These are phyloP conservation scores for Torulaspora delbrueckii DNA, from an alignment of 805 yeast species.

Conservation along the genomic window DNA sequence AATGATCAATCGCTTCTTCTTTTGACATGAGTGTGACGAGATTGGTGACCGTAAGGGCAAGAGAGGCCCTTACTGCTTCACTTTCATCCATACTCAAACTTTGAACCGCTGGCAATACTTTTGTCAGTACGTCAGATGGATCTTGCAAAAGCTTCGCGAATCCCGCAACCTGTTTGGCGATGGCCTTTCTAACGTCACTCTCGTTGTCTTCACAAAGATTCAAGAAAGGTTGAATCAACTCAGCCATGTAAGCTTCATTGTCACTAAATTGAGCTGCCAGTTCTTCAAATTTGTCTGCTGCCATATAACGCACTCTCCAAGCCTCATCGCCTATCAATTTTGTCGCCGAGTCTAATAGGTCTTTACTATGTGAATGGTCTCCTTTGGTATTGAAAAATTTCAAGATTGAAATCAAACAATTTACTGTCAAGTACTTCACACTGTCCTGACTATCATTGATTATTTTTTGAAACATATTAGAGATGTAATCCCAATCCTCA, in stretches of 20 bases:
- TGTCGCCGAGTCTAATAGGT: constrained; percentile 59
- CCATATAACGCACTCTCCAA: constrained; percentile 98
- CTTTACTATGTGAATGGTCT: constrained; percentile 56
- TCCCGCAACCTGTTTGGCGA: constrained; percentile 84
- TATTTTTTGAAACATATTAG: constrained; percentile 75
- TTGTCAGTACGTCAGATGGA: constrained; percentile 52
- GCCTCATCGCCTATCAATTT: constrained; percentile 80
- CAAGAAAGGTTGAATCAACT: constrained; percentile 58
- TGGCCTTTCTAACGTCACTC: constrained; percentile 94
- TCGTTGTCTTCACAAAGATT: constrained; percentile 83
- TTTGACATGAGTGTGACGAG: constrained; percentile 82
- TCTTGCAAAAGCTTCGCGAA: constrained; percentile 50
- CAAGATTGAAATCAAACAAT: constrained; percentile 78
- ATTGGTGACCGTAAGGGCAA: constrained; percentile 83
- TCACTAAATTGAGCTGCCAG: constrained; percentile 62
- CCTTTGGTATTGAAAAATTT: constrained; percentile 56
- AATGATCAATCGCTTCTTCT: constrained; percentile 72
- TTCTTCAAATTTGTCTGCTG: constrained; percentile 85
- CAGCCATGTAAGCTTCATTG: constrained; percentile 48
- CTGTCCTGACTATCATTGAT: constrained; percentile 89
- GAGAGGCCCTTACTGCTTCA: constrained; percentile 87
- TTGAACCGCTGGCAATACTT: constrained; percentile 78
- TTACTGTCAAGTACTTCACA: constrained; percentile 84
- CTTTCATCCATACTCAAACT: constrained; percentile 84
- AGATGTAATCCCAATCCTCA: constrained; percentile 69